Evolutionary conservation across 129 eudicot species (phyloP), one percentile per base, ranked within the genome.

Genomic region (Artemisia annua): DNA sequence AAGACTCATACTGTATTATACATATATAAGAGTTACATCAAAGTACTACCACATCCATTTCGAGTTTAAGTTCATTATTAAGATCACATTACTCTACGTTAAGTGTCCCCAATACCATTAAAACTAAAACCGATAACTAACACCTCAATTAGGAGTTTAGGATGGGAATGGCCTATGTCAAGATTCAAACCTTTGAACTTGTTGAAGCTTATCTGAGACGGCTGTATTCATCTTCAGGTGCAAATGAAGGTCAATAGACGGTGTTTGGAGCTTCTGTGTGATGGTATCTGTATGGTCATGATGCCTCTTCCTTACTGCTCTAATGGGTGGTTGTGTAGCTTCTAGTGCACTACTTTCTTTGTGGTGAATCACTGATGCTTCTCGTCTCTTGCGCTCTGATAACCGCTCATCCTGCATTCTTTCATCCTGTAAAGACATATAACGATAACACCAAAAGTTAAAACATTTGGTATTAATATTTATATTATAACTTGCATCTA

Each of bases 341-440:
- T 74, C 82, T 61, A 22, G 32, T 5, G 26, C 67, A 59, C 35
- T 58, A 11, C n/a, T 44, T 63, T 69, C 74, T 39, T 64, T 44
- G 28, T 43, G 49, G 53, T 8, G n/a, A 64, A 64, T 26, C 39
- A 26, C 48, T 13, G 72, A 66, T 5, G 49, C 46, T 51, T 81
- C 80, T 28, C 80, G 48, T 79, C 71, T 81, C 80, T 78, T 78
- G 59, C 67, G 66, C 16, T 71, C 84, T 56, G 76, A 75, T 70
- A 60, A 54, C 14, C 53, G 44, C 14, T 77, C 83, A 4, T 78
- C 83, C 15, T 65, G 78, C 80, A 48, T 83, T 66, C 56, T 65
- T 67, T 72, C 72, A 57, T 72, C 77, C 85, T 84, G 35, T 30
- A 30, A 30, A 30, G 35, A 4, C 35, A 30, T 30, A 30, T 30